Evolutionary conservation across 768 basidiomycete species (phyloP).

Genomic region (Russula griseocarnosa): DNA sequence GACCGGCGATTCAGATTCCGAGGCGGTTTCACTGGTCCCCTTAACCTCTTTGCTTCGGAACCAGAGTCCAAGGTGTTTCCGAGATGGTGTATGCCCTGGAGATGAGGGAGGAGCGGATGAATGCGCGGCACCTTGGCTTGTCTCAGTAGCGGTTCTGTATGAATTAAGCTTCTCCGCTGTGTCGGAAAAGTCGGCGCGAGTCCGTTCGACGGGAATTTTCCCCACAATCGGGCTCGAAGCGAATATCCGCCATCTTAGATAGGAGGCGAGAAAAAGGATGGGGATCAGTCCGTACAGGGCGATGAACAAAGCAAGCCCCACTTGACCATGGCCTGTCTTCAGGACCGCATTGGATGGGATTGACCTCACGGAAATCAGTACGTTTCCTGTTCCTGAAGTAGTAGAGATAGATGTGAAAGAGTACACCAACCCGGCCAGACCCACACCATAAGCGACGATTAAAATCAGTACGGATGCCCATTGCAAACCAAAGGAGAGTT

Average conservation of each 20-base stretch:
- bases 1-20: conserved; percentile 28
- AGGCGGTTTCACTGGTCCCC: conserved; percentile 41
- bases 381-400: conserved; percentile 25
- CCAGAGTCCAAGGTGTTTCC: conserved; percentile 38
- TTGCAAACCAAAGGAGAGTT: conserved; percentile 33
- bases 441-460: conserved; percentile 52
- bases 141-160: conserved; percentile 2
- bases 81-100: conserved; percentile 33
- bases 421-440: conserved; percentile 57
- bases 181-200: conserved; percentile 40
- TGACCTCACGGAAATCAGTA: conserved; percentile 34
- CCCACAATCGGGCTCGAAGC: conserved; percentile 15
- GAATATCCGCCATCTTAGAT: conserved; percentile 17
- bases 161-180: conserved; percentile 41
- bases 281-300: conserved; percentile 56
- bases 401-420: conserved; percentile 56
- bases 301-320: conserved; percentile 60
- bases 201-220: conserved; percentile 16
- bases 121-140: conserved; percentile 26
- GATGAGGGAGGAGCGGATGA: conserved; percentile 34
- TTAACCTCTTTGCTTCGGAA: conserved; percentile 39
- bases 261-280: conserved; percentile 37
- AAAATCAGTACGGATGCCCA: conserved; percentile 41
- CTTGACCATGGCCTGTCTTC: conserved; percentile 59
- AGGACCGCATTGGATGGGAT: conserved; percentile 38